Evolutionary conservation across 192 early-diverging fungal species (phyloP), one percentile per base, ranked within the genome.

Genomic region (Coemansia sp.): DNA sequence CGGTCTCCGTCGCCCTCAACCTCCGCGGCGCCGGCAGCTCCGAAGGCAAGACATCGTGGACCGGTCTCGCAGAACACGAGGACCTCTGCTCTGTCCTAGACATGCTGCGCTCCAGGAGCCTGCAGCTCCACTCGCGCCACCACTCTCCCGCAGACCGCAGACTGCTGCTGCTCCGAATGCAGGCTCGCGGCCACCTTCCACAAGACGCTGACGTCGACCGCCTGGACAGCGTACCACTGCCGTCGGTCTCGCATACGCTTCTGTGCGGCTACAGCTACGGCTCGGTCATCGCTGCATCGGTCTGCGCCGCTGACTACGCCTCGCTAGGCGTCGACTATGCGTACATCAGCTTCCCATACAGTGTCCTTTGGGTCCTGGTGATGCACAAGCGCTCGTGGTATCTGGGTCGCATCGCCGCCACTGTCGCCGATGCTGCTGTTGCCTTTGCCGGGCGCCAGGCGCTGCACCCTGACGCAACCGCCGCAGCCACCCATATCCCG

Each of bases 181-280:
- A 66, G 30, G 72, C 78, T 10, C 69, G 78, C 29, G 78, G 78
- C 28, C 63, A 72, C 46, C 37, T 69, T 7, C 37, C 55, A 0
- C 25, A 56, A 6, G 66, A 37, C 55, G 72, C n/a, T 16, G 61
- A 51, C 21, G 45, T 31, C 59, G 66, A 39, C 65, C 25, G 18
- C 18, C 45, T 64, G 7, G 77, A 64, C 35, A 48, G 43, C 20
- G 60, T 82, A 48, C 74, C 75, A n/a, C 63, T 82, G 67, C 79
- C 79, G 51, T 52, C 40, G 15, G 39, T 77, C 26, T 16, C 66
- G 8, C 49, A 28, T 29, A 69, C 66, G 52, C 71, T 82, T 26
- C 59, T 82, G 34, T 77, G 74, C 40, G 79, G 79, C 16, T 82
- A 82, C 75, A 82, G 79, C 79, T 82, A 82, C 59, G 79, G 79